These are phyloP conservation scores for Colletotrichum tanaceti DNA, from an alignment of 2,329 filamentous ascomycete species.

Conservation along the genomic window DNA sequence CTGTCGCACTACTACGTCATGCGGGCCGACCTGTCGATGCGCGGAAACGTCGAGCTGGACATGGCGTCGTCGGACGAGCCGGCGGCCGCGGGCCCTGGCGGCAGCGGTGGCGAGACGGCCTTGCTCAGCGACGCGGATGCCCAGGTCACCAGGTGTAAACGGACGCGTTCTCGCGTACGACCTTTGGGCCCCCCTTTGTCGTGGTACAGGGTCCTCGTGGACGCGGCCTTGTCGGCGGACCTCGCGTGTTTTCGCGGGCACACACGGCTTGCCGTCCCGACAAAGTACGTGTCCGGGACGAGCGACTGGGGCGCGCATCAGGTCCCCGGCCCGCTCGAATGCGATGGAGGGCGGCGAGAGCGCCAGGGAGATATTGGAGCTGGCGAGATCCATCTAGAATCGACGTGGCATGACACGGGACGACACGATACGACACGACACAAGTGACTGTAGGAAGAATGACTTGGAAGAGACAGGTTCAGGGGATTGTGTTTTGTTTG, in stretches of 20 bases:
- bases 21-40: conserved; percentile 68
- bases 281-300: conserved; percentile 69
- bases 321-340: conserved; percentile 72
- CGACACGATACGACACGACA: too few relatives aligned
- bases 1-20: conserved; percentile 79
- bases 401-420: too few relatives aligned
- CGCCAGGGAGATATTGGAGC: conserved; percentile 1
- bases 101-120: not conserved
- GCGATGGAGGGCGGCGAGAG: conserved; percentile 40
- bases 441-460: too few relatives aligned
- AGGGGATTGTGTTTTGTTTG: not conserved
- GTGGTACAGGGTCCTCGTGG: conserved; percentile 73
- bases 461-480: accelerated
- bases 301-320: conserved; percentile 77
- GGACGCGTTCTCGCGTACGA: conserved; percentile 69
- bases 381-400: conserved; percentile 2
- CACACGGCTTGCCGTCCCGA: conserved; percentile 70
- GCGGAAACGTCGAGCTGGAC: conserved; percentile 62
- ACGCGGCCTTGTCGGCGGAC: conserved; percentile 59
- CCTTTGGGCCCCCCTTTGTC: conserved; percentile 74
- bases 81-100: too few relatives aligned
- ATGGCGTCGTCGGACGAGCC: conserved; percentile 41
- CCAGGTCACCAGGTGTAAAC: conserved; percentile 67
- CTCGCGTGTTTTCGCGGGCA: conserved; percentile 70
- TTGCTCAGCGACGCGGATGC: conserved; percentile 72